Conservation (phyloP, 2,329 filamentous ascomycete species). For the Clarireedia monteithiana region DNA sequence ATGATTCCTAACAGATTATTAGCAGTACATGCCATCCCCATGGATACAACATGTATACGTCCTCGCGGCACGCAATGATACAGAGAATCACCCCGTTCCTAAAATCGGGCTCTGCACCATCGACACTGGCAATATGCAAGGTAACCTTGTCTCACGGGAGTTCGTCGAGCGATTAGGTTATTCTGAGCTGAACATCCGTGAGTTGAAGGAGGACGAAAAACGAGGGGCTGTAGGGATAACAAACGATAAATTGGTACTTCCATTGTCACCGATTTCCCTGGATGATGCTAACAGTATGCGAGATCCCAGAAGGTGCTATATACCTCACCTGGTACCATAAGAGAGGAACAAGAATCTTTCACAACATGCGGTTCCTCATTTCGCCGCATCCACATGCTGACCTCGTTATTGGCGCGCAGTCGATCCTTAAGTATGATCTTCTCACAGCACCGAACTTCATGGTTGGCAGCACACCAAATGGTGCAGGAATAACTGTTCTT, state of each 20-base stretch:
- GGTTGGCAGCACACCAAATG: neutral
- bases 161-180: slow-evolving; percentile 13
- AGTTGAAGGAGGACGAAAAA: slow-evolving; percentile 11
- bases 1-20: too few species aligned
- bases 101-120: slow-evolving; percentile 16
- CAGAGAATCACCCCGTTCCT: slow-evolving; percentile 3
- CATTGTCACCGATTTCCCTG: neutral
- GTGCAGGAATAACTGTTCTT: too few species aligned
- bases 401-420: slow-evolving; percentile 15
- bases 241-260: slow-evolving; percentile 10
- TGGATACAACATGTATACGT: slow-evolving; percentile 13
- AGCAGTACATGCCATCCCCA: neutral
- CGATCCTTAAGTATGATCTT: slow-evolving; percentile 12
- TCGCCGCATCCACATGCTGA: slow-evolving; percentile 11
- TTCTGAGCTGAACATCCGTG: slow-evolving; percentile 2
- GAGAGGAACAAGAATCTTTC: slow-evolving; percentile 17
- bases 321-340: slow-evolving; percentile 14
- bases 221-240: slow-evolving; percentile 12
- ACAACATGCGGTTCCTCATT: slow-evolving; percentile 18
- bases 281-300: neutral
- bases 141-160: slow-evolving; percentile 15
- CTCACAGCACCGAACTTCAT: slow-evolving; percentile 12
- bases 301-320: slow-evolving; percentile 15
- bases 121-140: slow-evolving; percentile 20
- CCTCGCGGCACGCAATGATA: slow-evolving; percentile 9